These are phyloP conservation scores for Raphanus raphanistrum DNA, from an alignment of 345 rosid genomes.

Conservation along the genomic window DNA sequence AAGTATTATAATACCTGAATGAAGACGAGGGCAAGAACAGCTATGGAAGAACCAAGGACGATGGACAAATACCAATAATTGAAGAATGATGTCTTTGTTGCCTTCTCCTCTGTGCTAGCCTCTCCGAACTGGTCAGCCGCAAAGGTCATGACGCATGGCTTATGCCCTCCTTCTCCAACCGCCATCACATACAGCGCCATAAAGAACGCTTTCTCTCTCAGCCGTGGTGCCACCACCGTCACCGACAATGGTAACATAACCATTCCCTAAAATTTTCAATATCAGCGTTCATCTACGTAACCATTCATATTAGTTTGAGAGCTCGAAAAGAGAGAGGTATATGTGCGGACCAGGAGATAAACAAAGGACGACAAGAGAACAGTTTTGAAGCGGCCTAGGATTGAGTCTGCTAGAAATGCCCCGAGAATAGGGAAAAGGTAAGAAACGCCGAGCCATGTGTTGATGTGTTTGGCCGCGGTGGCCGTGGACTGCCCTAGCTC, in stretches of 20 bases:
- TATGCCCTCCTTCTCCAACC: slow-evolving; percentile 91
- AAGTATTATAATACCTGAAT: slow-evolving; percentile 51
- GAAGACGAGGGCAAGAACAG: slow-evolving; percentile 63
- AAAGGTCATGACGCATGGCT: slow-evolving; percentile 90
- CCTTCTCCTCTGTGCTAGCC: slow-evolving; percentile 53
- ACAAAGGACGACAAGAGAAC: slow-evolving; percentile 61
- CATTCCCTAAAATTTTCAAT: slow-evolving; percentile 57
- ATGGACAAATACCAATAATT: slow-evolving; percentile 85
- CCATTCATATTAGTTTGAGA: not conserved
- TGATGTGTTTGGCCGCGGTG: slow-evolving; percentile 66
- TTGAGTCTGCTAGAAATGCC: slow-evolving; percentile 76
- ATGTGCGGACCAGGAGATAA: slow-evolving; percentile 49
- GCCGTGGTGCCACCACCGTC: slow-evolving; percentile 42
- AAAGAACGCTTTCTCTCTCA: slow-evolving; percentile 60
- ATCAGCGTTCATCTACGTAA: not conserved
- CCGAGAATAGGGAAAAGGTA: slow-evolving; percentile 74
- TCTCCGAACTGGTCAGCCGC: slow-evolving; percentile 96
- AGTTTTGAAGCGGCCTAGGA: slow-evolving; percentile 86
- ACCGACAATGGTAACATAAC: slow-evolving; percentile 63
- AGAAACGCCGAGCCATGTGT: slow-evolving; percentile 80
- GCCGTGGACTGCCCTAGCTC: slow-evolving; percentile 56
- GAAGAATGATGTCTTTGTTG: slow-evolving; percentile 84
- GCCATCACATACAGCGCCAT: slow-evolving; percentile 67
- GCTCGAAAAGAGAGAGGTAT: not conserved
- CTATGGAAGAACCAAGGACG: slow-evolving; percentile 56